Evolutionary conservation across 345 rosid species (phyloP), one percentile per base, ranked within the genome.

Genomic region (Raphanus sativus): DNA sequence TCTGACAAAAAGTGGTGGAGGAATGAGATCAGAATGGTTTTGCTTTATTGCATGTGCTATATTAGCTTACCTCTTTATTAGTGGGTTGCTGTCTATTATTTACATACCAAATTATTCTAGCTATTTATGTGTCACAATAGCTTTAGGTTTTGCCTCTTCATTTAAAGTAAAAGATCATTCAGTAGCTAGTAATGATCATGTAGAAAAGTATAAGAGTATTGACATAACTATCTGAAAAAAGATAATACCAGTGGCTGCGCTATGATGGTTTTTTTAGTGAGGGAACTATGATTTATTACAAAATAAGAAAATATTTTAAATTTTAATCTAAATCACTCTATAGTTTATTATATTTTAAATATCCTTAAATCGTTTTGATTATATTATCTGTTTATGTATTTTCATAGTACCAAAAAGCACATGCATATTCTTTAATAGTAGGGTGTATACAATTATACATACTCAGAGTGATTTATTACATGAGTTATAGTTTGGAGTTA

Each of bases 11-110:
- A 8, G 26, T 55, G 38, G 58, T 65, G 40, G 64, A 52, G 16
- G 13, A 65, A 50, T 54, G 30, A 65, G 70, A 50, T 74, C 28
- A 74, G 56, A 9, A 6, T 67, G 12, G 8, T 29, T 24, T 54
- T 15, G 33, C 74, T 76, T 61, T 76, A 68, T 76, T 61, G 69
- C 79, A 67, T 75, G 79, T 75, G 79, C 79, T 42, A 16, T 48
- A 21, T 1, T 42, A 42, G 50, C 50, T 4, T 42, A 42, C n/a
- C 69, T 63, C 76, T 73, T 73, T 73, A 17, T 29, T 12, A 29
- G 61, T 73, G 69, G 58, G 55, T 50, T 36, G 21, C 21, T 21
- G 34, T 52, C 16, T 50, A 67, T 67, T n/a, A 10, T 25, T 16
- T 26, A 55, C 65, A 30, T 52, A 56, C 66, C 59, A 40, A 59